These are phyloP conservation scores for Chamaenerion angustifolium DNA, from an alignment of 345 rosid genomes.

Conservation along the genomic window DNA sequence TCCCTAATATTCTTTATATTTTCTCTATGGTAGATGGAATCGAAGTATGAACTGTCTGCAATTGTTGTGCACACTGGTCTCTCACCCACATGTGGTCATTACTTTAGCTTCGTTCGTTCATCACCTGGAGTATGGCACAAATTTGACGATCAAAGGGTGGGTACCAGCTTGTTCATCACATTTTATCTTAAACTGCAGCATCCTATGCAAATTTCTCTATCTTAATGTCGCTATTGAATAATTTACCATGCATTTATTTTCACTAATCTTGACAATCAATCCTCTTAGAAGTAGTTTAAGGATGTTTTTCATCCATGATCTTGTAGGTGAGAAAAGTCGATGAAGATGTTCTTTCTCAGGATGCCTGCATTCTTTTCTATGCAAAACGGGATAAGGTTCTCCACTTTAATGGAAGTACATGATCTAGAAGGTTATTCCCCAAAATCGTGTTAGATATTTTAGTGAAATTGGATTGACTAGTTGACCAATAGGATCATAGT, in stretches of 20 bases:
- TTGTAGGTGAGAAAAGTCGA: slow-evolving; percentile 42
- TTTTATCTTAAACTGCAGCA: no score
- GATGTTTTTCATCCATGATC: neutral
- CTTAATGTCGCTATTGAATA: neutral
- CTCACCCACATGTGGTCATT: slow-evolving; percentile 54
- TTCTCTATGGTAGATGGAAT: slow-evolving; percentile 22
- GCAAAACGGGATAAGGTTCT: slow-evolving; percentile 62
- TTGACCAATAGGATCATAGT: no score
- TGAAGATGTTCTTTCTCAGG: slow-evolving; percentile 52
- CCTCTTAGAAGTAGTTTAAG: neutral
- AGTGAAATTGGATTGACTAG: no score
- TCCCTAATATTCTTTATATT: no score
- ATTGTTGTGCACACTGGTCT: slow-evolving; percentile 63
- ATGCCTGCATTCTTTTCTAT: slow-evolving; percentile 76
- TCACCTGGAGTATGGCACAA: slow-evolving; percentile 59
- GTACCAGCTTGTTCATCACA: slow-evolving; percentile 17
- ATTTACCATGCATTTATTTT: neutral
- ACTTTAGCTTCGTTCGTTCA: slow-evolving; percentile 50
- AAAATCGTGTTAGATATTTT: no score
- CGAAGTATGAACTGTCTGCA: slow-evolving; percentile 60
- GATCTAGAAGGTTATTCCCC: slow-evolving; percentile 36
- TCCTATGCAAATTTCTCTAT: no score
- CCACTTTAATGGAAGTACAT: slow-evolving; percentile 29
- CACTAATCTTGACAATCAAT: neutral
- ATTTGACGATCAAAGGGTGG: slow-evolving; percentile 56